Conservation (phyloP, 208 protist species). For the Borovskyia barvae region DNA sequence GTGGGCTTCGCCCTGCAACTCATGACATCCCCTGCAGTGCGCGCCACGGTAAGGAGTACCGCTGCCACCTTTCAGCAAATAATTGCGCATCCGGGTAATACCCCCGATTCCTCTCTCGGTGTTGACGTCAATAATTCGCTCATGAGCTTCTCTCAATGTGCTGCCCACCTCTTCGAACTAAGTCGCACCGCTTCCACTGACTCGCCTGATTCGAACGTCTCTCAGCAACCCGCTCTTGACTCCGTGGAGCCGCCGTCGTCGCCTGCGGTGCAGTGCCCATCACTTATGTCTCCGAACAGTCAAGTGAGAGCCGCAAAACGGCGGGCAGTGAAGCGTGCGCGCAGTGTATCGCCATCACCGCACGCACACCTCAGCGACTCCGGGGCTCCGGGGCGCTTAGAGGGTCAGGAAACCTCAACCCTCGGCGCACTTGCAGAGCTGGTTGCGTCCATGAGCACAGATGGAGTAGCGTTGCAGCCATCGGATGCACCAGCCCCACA, state of each 20-base stretch:
- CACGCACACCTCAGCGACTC: neutral
- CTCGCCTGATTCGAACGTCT: neutral
- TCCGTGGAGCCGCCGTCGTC: neutral
- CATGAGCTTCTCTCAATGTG: slow-evolving; percentile 7
- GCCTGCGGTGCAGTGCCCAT: neutral
- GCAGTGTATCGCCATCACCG: slow-evolving; percentile 2
- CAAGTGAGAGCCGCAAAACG: neutral
- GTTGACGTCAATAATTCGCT: slow-evolving; percentile 1
- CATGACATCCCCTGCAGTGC: neutral
- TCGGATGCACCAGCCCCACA: too few relatives aligned
- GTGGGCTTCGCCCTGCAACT: slow-evolving; percentile 11
- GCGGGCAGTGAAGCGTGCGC: neutral
- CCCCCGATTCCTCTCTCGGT: neutral
- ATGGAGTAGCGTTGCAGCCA: too few relatives aligned
- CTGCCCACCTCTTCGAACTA: slow-evolving; percentile 2
- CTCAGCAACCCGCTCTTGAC: too few relatives aligned
- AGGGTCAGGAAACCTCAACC: too few relatives aligned
- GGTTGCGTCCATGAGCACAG: too few relatives aligned
- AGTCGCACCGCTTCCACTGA: neutral
- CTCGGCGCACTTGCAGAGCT: too few relatives aligned
- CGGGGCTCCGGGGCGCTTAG: too few relatives aligned
- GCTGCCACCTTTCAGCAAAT: neutral
- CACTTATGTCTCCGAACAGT: neutral
- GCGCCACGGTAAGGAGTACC: neutral
- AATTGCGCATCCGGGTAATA: neutral